phyloP scores from a whole-genome alignment of 768 basidiomycete genomes.

The Hypsizygus marmoreus region DNA sequence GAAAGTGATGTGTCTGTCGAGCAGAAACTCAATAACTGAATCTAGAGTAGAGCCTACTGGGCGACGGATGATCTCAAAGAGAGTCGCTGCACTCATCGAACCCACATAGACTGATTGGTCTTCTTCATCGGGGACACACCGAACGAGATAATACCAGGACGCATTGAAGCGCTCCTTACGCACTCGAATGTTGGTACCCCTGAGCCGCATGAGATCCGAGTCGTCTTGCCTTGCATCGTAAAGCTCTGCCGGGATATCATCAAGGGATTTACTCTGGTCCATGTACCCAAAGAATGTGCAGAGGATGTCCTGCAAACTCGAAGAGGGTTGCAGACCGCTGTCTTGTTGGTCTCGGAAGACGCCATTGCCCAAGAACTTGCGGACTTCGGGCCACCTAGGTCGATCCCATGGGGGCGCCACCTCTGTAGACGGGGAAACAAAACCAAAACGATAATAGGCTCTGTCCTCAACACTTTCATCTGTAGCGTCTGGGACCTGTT shows the following conservation, averaged over 20 bases:
- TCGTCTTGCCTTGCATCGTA: constrained; percentile 4
- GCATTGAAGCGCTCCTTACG: background rate
- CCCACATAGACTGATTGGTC: background rate
- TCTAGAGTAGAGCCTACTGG: background rate
- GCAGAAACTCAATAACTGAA: constrained; percentile 2
- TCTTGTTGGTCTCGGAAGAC: background rate
- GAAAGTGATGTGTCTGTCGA: constrained; percentile 12
- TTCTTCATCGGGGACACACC: background rate
- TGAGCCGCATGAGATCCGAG: background rate
- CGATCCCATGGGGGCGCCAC: background rate
- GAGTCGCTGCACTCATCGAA: constrained; percentile 8
- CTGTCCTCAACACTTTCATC: background rate
- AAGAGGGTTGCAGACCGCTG: background rate
- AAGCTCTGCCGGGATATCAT: constrained; percentile 1
- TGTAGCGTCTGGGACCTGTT: no score
- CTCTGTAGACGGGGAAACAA: background rate
- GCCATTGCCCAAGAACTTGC: constrained; percentile 3
- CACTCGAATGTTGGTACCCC: background rate
- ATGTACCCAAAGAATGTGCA: constrained; percentile 9
- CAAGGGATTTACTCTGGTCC: background rate
- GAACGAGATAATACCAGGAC: no score
- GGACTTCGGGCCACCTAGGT: background rate
- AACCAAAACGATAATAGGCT: background rate
- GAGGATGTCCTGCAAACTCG: background rate
- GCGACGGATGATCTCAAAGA: constrained; percentile 12